Evolutionary conservation across 495 filamentous ascomycete species (phyloP).

Genomic region (Apodospora peruviana): DNA sequence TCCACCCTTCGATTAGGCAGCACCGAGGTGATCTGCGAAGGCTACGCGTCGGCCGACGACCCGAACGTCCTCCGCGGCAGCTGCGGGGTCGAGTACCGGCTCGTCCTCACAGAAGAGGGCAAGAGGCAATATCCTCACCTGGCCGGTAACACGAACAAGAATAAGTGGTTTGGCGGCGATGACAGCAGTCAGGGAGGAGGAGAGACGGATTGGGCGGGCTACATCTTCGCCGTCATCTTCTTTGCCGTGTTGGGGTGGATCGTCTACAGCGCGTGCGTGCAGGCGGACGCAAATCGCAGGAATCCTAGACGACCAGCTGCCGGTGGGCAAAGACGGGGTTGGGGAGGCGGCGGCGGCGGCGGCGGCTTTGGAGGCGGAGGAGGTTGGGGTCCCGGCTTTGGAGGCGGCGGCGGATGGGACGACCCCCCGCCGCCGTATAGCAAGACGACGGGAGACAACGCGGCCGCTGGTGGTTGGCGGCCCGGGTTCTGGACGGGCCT

Average conservation of each 20-base stretch:
- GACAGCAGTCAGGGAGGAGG: background rate
- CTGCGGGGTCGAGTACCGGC: conserved; percentile 88
- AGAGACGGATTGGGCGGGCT: conserved; percentile 14
- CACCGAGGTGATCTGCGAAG: conserved; percentile 92
- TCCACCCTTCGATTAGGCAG: conserved; percentile 79
- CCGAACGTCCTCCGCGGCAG: conserved; percentile 79
- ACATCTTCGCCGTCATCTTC: conserved; percentile 31
- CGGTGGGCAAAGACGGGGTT: conserved; percentile 3
- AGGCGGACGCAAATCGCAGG: conserved; percentile 2
- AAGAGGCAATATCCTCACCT: conserved; percentile 59
- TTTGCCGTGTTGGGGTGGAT: conserved; percentile 47
- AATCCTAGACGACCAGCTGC: conserved; percentile 7
- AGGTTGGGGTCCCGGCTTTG: conserved; percentile 15
- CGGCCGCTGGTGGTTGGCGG: conserved; percentile 51
- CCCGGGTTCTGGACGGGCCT: conserved; percentile 89
- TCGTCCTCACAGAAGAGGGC: conserved; percentile 76
- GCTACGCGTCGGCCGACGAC: conserved; percentile 70
- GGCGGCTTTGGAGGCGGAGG: conserved; percentile 12
- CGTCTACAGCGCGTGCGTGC: conserved; percentile 38
- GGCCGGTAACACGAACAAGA: conserved; percentile 4
- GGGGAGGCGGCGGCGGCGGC: conserved; percentile 13
- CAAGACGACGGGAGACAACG: conserved; percentile 18
- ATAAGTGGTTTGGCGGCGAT: conserved; percentile 7
- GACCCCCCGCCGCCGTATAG: conserved; percentile 56
- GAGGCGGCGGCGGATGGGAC: conserved; percentile 38